These are phyloP conservation scores for Fulvia fulva DNA, from an alignment of 2,329 filamentous ascomycete genomes.

Conservation along the genomic window DNA sequence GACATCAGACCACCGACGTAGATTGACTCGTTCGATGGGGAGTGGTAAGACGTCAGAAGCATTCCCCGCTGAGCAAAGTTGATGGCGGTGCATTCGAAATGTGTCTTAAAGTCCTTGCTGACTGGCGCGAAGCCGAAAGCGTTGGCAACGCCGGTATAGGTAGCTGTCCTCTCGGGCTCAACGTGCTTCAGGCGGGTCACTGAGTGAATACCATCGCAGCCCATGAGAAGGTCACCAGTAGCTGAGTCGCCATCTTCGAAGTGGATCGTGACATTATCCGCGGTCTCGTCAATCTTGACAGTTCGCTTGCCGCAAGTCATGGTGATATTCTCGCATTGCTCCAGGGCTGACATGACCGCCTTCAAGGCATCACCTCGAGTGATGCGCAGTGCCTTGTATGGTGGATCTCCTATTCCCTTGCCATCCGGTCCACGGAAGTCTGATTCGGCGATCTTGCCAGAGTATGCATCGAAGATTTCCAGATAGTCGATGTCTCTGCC, in stretches of 20 bases:
- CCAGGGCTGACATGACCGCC: slow-evolving; percentile 40
- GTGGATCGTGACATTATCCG: slow-evolving; percentile 32
- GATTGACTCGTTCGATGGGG: slow-evolving; percentile 34
- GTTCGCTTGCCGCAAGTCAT: slow-evolving; percentile 44
- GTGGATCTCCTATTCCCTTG: slow-evolving; percentile 42
- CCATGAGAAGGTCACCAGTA: slow-evolving; percentile 35
- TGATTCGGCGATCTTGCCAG: slow-evolving; percentile 41
- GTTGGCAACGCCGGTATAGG: slow-evolving; percentile 45
- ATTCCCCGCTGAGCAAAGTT: slow-evolving; percentile 45
- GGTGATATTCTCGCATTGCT: slow-evolving; percentile 39
- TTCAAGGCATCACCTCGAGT: slow-evolving; percentile 43
- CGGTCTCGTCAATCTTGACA: slow-evolving; percentile 37
- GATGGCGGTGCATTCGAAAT: slow-evolving; percentile 43
- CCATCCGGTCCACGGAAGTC: slow-evolving; percentile 41
- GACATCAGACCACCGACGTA: slow-evolving; percentile 46
- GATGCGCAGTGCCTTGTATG: slow-evolving; percentile 43
- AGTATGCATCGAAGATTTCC: slow-evolving; percentile 45
- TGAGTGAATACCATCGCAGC: slow-evolving; percentile 38
- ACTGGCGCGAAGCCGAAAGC: slow-evolving; percentile 45
- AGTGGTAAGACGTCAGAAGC: slow-evolving; percentile 43
- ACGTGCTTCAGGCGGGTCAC: slow-evolving; percentile 43
- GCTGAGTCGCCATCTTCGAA: slow-evolving; percentile 36
- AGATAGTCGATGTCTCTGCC: slow-evolving; percentile 42
- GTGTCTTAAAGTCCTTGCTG: slow-evolving; percentile 34
- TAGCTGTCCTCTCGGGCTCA: slow-evolving; percentile 40